A percentile compares a stretch with the other conserved stretches of the same genome.
Conservation (phyloP, 1,284 basidiomycete genomes). For the Naganishia sp. region DNA sequence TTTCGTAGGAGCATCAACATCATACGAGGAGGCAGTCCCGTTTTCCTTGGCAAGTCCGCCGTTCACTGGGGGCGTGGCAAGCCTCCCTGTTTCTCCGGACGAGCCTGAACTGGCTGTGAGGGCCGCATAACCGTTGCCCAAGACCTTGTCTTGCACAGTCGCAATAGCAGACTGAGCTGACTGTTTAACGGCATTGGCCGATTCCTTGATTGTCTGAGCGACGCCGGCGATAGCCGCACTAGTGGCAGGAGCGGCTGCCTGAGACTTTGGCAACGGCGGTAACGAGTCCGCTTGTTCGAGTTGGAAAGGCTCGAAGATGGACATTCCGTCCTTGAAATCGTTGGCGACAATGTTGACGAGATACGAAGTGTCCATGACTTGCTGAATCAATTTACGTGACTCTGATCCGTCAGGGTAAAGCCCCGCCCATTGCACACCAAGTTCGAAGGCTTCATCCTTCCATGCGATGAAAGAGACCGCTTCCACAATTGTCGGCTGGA, state of each 20-base stretch:
- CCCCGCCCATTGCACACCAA: slow-evolving; percentile 90
- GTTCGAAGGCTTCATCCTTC: slow-evolving; percentile 92
- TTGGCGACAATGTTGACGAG: slow-evolving; percentile 98
- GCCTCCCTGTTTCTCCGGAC: slow-evolving; percentile 19
- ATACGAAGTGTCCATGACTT: slow-evolving; percentile 77
- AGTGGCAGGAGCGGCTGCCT: slow-evolving; percentile 22
- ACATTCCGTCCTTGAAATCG: slow-evolving; percentile 80
- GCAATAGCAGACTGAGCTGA: slow-evolving; percentile 10
- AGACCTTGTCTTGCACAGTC: slow-evolving; percentile 14
- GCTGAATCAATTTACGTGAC: slow-evolving; percentile 72
- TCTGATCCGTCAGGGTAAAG: slow-evolving; percentile 78
- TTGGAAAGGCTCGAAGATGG: slow-evolving; percentile 84
- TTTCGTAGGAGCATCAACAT: slow-evolving; percentile 14
- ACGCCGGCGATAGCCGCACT: slow-evolving; percentile 36
- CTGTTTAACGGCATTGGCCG: slow-evolving; percentile 28
- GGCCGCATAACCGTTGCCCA: slow-evolving; percentile 4
- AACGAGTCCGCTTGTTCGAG: slow-evolving; percentile 42
- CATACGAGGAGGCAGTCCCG: slow-evolving; percentile 5
- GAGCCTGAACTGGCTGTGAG: background rate
- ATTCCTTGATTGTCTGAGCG: slow-evolving; percentile 37
- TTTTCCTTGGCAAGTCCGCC: slow-evolving; percentile 7
- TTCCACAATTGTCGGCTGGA: slow-evolving; percentile 98
- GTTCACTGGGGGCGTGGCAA: slow-evolving; percentile 16
- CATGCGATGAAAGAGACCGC: slow-evolving; percentile 59
- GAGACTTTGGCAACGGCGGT: slow-evolving; percentile 29